phyloP scores from a whole-genome alignment of 2,329 filamentous ascomycete genomes.

The Aspergillus latus region DNA sequence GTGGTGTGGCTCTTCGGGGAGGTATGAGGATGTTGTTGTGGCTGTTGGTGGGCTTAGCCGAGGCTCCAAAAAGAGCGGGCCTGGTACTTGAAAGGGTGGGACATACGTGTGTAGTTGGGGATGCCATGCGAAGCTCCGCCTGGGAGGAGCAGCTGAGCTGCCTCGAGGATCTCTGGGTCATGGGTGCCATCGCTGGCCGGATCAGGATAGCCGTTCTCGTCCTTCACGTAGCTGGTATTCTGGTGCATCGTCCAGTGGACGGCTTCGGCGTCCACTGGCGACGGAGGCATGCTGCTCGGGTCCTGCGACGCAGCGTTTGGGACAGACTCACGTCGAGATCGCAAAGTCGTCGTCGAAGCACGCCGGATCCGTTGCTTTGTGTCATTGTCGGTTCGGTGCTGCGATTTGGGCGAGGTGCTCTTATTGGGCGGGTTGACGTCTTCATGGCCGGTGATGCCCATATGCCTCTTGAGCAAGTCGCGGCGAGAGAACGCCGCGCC shows the following conservation, averaged over 20 bases:
- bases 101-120: constrained; percentile 23
- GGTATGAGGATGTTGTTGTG: constrained; percentile 28
- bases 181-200: constrained; percentile 22
- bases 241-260: constrained; percentile 31
- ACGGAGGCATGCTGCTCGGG: constrained; percentile 7
- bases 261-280: constrained; percentile 19
- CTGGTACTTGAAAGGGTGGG: neutral
- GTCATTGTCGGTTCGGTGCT: constrained; percentile 20
- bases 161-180: constrained; percentile 42
- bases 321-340: constrained; percentile 20
- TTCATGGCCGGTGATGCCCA: constrained; percentile 34
- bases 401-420: constrained; percentile 29
- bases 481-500: constrained; percentile 38
- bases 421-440: constrained; percentile 6
- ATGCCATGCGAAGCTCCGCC: constrained; percentile 26
- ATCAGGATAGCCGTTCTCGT: constrained; percentile 25
- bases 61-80: neutral
- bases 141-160: constrained; percentile 35
- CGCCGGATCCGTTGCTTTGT: constrained; percentile 19
- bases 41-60: constrained; percentile 19
- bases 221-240: constrained; percentile 27
- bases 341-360: constrained; percentile 15
- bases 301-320: constrained; percentile 17
- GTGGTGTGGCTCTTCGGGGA: constrained; percentile 36
- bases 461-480: constrained; percentile 37